Base-by-base conservation (phyloP, 2,329 filamentous ascomycete species). In the Thyridium curvatum region DNA sequence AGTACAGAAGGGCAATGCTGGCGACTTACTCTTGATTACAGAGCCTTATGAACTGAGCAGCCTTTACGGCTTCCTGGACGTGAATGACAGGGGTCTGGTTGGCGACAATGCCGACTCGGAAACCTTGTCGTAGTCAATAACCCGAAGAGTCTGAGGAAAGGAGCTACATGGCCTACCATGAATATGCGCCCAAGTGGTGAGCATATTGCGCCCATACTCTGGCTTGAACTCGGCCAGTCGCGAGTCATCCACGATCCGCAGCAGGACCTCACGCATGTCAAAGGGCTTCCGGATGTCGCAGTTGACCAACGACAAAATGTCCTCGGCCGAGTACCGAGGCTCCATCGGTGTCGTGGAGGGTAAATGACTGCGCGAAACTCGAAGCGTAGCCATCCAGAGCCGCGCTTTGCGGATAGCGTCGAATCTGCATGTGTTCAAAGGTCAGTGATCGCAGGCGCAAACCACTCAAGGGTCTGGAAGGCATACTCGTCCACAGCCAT, bases 211-310 rank as follows among this genome's bases (percentile, higher is more conserved):
- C 8, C 65, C 65, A 38, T 59, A 68, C 8, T 53, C 53, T 1
- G 62, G 62, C 43, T 69, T 69, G 50, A 66, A 68, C 0, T 52
- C 40, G 1, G 55, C 51, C 1, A 65, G 38, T 8, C 62, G 46
- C 2, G 63, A 66, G 21, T 61, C 62, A 40, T 68, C 65, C 1
- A 68, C 61, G 12, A 68, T 49, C 1, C 65, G 55, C 13, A 66
- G 43, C 3, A 68, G 31, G 0, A 66, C 61, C 41, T 66, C 64
- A 6, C 40, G 39, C 50, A 53, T 54, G 31, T 52, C 47, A 18
- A 55, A 48, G 0, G 52, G 39, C 36, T 53, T 54, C 14, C 52
- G 49, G 35, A 68, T 64, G 41, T 68, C 63, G 0, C 51, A 46
- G 9, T 52, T 50, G 0, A 66, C 56, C 1, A 68, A 37, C 1